Evolutionary conservation across 2,329 filamentous ascomycete genomes (phyloP), one percentile per base, ranked within the genome.

Genomic region (Diaporthe sp.): DNA sequence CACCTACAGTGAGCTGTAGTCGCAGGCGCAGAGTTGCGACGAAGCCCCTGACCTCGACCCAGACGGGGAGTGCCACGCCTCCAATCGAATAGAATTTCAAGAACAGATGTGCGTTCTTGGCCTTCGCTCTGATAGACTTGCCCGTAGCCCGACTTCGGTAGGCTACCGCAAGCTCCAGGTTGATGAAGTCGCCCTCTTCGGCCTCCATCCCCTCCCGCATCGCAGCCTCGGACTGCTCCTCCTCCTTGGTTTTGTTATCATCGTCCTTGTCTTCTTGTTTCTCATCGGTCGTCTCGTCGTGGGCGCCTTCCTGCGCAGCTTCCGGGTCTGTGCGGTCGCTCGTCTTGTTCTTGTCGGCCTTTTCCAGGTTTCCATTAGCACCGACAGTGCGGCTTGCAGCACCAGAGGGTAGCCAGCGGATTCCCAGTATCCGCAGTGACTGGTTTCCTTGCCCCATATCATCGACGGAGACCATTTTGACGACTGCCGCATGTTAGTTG

Each of bases 111-210:
- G 93, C 93, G 78, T 94, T 94, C 78, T 93, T 93, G 22, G 92
- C 88, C 76, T 93, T 92, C 66, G 86, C 85, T 76, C 86, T 87
- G 76, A 94, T 85, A 3, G 88, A 90, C 76, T 89, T 91, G 39
- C 88, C 88, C 12, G 88, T 89, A 0, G 90, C 89, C 39, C 91
- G 87, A 13, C 91, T 90, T 47, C 92, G 88, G 81, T 95, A 96
- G 1, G 93, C 91, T 78, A 95, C 92, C 0, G 92, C 92, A 22
- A 95, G 85, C 80, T 96, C 94, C 70, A 95, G 83, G 79, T 95
- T 95, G 81, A 95, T 88, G 78, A 95, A 95, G 76, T 94, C 93
- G 15, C 93, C 93, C 80, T 94, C 92, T 81, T 94, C 93, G 2
- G 92, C 93, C 78, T 94, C 91, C 91, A 94, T 93, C 1, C 91